Evolutionary conservation across 2,329 filamentous ascomycete species (phyloP).

Genomic region (Penicillium sp.): DNA sequence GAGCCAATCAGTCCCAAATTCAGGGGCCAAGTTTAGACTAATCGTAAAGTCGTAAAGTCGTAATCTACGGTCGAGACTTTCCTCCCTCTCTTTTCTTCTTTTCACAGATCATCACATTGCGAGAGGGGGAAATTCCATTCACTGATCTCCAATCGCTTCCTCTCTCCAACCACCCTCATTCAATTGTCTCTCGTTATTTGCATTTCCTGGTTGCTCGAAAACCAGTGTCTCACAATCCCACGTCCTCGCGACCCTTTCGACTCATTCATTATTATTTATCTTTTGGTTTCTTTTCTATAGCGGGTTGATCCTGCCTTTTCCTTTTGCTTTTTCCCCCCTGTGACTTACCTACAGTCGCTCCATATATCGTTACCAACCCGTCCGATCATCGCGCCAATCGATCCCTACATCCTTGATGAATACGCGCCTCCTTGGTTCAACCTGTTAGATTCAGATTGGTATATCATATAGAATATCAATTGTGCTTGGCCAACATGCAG

Average conservation of each 20-base stretch:
- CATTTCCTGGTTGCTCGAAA: conserved; percentile 3
- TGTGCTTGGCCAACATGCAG: conserved; percentile 25
- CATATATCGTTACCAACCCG: conserved; percentile 3
- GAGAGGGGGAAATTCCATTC: conserved; percentile 10
- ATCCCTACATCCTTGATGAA: conserved; percentile 8
- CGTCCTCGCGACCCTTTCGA: neutral
- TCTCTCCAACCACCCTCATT: conserved; percentile 4
- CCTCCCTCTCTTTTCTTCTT: conserved; percentile 6
- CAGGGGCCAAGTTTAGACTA: conserved; percentile 16
- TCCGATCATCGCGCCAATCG: conserved; percentile 13
- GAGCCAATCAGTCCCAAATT: conserved; percentile 21
- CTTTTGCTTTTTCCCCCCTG: neutral
- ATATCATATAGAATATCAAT: neutral
- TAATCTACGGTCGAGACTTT: conserved; percentile 15
- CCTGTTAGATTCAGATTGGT: conserved; percentile 1
- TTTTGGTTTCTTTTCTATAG: neutral
- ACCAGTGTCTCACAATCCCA: conserved; percentile 1
- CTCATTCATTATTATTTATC: conserved; percentile 2
- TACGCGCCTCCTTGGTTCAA: neutral
- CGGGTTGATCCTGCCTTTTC: conserved; percentile 25
- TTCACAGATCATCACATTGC: conserved; percentile 6
- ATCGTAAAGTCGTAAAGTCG: neutral
- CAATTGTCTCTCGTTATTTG: neutral
- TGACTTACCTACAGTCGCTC: neutral
- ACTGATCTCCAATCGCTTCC: conserved; percentile 2